Conservation (phyloP, 305 asterid species). For the Fraxinus platypoda region DNA sequence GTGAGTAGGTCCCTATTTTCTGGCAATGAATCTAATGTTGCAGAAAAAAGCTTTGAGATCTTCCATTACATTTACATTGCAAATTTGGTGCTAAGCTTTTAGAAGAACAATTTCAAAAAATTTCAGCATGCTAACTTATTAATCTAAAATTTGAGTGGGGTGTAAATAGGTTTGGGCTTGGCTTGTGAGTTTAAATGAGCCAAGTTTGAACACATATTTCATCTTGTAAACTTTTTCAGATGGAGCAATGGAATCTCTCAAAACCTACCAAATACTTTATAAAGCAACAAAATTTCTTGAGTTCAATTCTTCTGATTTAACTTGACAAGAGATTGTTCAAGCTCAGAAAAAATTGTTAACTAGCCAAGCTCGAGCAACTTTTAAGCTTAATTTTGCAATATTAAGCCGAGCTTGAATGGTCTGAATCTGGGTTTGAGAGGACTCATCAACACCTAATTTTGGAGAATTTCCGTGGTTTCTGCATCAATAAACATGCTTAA, state of each 20-base stretch:
- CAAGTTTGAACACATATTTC: not conserved
- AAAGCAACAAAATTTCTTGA: not conserved
- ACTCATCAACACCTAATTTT: not conserved
- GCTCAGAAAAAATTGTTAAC: not conserved
- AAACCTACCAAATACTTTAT: not conserved
- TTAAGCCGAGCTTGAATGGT: not conserved
- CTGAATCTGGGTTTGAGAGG: not conserved
- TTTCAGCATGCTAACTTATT: not conserved
- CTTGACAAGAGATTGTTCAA: not conserved
- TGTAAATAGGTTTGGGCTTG: not conserved
- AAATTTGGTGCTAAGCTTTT: conserved; percentile 2
- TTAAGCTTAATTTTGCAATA: not conserved
- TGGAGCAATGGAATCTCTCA: not conserved
- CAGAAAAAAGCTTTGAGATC: conserved; percentile 11
- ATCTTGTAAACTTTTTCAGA: not conserved
- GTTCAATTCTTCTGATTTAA: conserved; percentile 6
- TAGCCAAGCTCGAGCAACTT: not conserved
- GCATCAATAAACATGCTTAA: conserved; percentile 19
- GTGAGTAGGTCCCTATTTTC: conserved; percentile 17
- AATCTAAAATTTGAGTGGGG: not conserved
- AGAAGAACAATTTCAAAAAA: conserved; percentile 13
- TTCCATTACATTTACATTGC: not conserved
- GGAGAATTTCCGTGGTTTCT: conserved; percentile 1
- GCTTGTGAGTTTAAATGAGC: not conserved
- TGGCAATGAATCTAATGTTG: conserved; percentile 17